These are phyloP conservation scores for Penicillium nucicola DNA, from an alignment of 495 filamentous ascomycete species.

Conservation along the genomic window DNA sequence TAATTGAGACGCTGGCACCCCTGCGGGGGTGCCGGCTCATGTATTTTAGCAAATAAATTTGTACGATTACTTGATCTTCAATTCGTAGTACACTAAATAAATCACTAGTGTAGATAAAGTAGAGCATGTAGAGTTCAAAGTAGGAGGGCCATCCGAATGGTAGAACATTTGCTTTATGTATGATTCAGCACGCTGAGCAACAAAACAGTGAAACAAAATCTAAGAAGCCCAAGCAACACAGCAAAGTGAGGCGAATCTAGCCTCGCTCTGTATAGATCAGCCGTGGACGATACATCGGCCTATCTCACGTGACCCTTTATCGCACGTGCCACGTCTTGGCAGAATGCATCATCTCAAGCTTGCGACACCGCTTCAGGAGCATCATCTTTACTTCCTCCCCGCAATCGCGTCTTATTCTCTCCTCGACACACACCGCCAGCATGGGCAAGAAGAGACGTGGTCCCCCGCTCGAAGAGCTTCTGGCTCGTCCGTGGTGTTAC, in stretches of 20 bases:
- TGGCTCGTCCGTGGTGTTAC: conserved; percentile 92
- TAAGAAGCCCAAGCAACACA: too few species aligned
- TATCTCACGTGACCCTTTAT: conserved; percentile 3
- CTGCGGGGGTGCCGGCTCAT: not conserved
- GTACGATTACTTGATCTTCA: not conserved
- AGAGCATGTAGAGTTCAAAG: too few species aligned
- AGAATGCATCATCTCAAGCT: not conserved
- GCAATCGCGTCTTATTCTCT: not conserved
- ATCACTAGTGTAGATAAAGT: too few species aligned
- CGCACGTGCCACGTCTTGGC: not conserved
- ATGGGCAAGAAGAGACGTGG: conserved; percentile 87
- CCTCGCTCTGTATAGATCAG: too few species aligned
- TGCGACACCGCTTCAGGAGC: not conserved
- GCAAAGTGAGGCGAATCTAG: too few species aligned
- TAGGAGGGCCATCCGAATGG: too few species aligned
- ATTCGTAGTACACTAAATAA: too few species aligned
- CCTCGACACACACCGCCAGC: not conserved
- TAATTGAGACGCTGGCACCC: not conserved
- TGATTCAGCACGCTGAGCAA: too few species aligned
- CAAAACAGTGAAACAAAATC: too few species aligned
- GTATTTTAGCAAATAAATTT: conserved; percentile 3
- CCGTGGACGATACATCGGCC: not conserved
- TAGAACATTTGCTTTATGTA: too few species aligned
- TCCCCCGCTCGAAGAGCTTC: conserved; percentile 81
- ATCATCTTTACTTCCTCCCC: too few species aligned